Base-by-base conservation (phyloP, 129 eudicot species). In the Deinandra increscens region DNA sequence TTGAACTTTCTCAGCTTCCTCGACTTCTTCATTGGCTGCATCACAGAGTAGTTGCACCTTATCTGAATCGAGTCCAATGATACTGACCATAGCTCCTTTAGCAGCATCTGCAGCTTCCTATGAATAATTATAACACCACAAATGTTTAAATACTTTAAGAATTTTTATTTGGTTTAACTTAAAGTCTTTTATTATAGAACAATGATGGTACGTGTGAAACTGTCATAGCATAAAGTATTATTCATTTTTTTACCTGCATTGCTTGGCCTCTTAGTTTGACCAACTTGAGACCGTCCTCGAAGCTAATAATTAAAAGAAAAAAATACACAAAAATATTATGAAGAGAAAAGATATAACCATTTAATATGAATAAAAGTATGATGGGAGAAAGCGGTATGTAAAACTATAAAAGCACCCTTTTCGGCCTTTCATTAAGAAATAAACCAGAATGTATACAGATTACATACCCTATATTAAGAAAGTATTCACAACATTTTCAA, bases 91-190 rank as follows among this genome's bases (percentile, higher is more conserved):
- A 66, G 96, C 96, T 81, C 98, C 88, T 82, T 89, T 75, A 59
- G 98, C 95, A 68, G 96, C 98, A 86, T 92, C 98, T 31, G 98
- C 85, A 68, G 96, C 98, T 81, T 81, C 98, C 96, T 91, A 74
- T 31, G 38, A 46, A 68, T 31, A 46, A 68, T 31, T 51, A 73
- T 9, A 36, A 44, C n/a, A 19, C 48, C 15, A 51, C 34, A 59
- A 0, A 46, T 44, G 22, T 67, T 56, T 13, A 6, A 8, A 59
- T 36, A 18, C 37, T 58, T 49, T 33, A 31, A 26, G 11, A 60
- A 60, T 10, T 22, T 22, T 12, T 29, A 58, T 58, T 23, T 29
- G 19, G 6, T 56, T 56, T 26, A 26, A 8, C 5, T 2, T 29
- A 7, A 58, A 26, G 19, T 26, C 18, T 58, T 53, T 53, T 7